Conservation (phyloP, 768 basidiomycete genomes). For the Kwoniella europaea region DNA sequence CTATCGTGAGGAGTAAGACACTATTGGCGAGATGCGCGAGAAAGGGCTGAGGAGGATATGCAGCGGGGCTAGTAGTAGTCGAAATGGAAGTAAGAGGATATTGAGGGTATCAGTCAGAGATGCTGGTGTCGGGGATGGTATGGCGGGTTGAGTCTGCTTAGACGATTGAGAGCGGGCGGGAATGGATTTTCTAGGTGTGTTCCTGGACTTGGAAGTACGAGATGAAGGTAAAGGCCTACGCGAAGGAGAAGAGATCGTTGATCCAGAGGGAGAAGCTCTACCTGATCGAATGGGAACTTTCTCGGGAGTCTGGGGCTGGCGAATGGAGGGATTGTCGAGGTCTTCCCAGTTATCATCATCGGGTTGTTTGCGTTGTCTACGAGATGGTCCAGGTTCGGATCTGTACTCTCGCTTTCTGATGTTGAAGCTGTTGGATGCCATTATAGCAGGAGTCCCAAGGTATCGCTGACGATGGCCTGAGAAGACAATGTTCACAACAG, state of each 20-base stretch:
- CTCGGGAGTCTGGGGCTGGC: background rate
- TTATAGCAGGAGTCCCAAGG: too few species aligned
- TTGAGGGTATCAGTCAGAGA: constrained; percentile 13
- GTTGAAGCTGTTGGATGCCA: too few species aligned
- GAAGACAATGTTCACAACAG: too few species aligned
- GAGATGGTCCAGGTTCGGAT: background rate
- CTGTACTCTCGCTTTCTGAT: background rate
- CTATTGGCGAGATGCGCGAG: constrained; percentile 23
- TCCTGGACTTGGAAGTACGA: background rate
- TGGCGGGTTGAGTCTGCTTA: background rate
- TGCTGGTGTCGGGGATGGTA: background rate
- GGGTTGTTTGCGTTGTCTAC: background rate
- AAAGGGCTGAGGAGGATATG: constrained; percentile 30
- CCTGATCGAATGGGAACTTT: background rate
- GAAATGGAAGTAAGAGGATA: constrained; percentile 22
- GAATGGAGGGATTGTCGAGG: too few species aligned
- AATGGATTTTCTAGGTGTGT: background rate
- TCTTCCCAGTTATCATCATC: constrained; percentile 4
- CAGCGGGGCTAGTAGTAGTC: constrained; percentile 22
- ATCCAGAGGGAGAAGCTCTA: background rate
- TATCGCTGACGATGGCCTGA: too few species aligned
- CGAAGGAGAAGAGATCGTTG: background rate
- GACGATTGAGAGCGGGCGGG: background rate
- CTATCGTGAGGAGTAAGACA: background rate
- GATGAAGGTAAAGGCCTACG: background rate